Conservation (phyloP, 2,329 filamentous ascomycete species). For the Xylaria sp. region DNA sequence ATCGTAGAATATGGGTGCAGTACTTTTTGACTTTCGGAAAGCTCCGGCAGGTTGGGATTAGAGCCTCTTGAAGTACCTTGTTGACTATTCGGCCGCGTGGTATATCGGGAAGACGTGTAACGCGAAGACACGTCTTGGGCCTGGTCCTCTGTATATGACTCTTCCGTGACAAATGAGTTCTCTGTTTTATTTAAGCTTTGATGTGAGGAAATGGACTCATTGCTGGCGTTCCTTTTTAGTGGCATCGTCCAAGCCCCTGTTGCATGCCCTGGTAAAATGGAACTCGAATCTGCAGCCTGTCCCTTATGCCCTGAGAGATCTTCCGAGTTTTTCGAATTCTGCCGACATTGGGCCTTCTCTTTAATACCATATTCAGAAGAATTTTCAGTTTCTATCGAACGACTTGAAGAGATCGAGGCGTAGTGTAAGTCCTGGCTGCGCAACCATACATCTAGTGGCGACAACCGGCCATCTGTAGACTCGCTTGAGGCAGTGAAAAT, state of each 20-base stretch:
- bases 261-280: constrained; percentile 10
- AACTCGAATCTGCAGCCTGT: constrained; percentile 3
- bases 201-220: constrained; percentile 29
- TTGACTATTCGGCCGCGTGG: constrained; percentile 41
- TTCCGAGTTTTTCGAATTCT: neutral
- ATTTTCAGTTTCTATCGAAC: constrained; percentile 33
- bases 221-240: constrained; percentile 1
- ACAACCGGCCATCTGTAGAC: constrained; percentile 39
- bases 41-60: constrained; percentile 36
- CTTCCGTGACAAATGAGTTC: constrained; percentile 13
- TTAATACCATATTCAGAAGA: constrained; percentile 18
- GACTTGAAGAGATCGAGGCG: constrained; percentile 39
- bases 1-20: constrained; percentile 31
- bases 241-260: constrained; percentile 7
- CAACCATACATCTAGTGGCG: constrained; percentile 49
- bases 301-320: neutral
- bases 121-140: constrained; percentile 39
- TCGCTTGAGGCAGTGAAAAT: constrained; percentile 29
- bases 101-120: constrained; percentile 46
- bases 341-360: neutral
- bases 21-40: constrained; percentile 33
- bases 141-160: constrained; percentile 18
- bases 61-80: constrained; percentile 41
- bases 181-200: constrained; percentile 22
- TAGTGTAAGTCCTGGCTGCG: constrained; percentile 45